phyloP scores from a whole-genome alignment of 805 yeast species.

The Pichia thaimueangensis region DNA sequence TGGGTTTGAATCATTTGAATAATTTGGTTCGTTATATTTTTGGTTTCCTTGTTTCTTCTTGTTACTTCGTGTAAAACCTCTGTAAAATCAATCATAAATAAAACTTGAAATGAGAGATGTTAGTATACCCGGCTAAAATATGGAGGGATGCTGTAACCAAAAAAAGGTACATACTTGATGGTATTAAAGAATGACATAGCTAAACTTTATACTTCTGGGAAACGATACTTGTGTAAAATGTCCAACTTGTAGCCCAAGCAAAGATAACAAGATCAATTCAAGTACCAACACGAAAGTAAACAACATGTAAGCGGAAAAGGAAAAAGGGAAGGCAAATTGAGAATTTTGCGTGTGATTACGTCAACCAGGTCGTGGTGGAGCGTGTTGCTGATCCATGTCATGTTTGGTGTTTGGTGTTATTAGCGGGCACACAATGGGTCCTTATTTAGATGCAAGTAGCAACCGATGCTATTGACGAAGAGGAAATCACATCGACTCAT shows the following conservation, averaged over 20 bases:
- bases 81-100: constrained; percentile 13
- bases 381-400: too few species aligned
- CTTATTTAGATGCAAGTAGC: too few species aligned
- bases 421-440: too few species aligned
- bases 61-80: constrained; percentile 52
- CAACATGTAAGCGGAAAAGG: background rate
- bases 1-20: constrained; percentile 16
- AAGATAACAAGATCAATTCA: too few species aligned
- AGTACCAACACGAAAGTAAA: background rate
- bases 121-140: background rate
- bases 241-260: too few species aligned
- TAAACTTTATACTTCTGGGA: background rate
- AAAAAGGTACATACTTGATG: constrained; percentile 26
- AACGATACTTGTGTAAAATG: too few species aligned
- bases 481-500: too few species aligned
- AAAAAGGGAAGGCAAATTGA: too few species aligned
- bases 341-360: too few species aligned
- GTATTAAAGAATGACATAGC: constrained; percentile 36
- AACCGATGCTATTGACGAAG: too few species aligned
- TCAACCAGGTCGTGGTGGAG: too few species aligned
- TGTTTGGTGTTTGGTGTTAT: too few species aligned
- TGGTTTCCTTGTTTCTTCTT: constrained; percentile 27
- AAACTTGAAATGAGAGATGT: background rate
- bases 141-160: background rate
- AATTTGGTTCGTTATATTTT: constrained; percentile 17